Evolutionary conservation across 2,329 filamentous ascomycete genomes (phyloP), one percentile per base, ranked within the genome.

Genomic region (Botrytis pseudocinerea): DNA sequence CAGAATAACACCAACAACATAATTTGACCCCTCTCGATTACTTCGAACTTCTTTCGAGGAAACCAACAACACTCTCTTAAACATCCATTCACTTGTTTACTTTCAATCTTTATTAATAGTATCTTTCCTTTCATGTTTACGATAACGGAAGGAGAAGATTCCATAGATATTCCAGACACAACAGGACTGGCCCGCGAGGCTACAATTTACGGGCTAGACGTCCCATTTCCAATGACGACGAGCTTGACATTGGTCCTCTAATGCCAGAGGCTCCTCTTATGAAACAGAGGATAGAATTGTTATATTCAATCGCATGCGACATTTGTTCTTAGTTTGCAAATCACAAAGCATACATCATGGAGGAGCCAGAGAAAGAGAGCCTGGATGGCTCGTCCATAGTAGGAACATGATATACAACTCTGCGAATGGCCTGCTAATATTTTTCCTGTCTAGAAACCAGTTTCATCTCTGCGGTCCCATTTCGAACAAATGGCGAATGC

Each of bases 381-480:
- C 90, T 90, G 73, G 93, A 95, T 85, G 91, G 87, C 84, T 91
- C 92, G 74, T 94, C 93, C 76, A 90, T 95, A 78, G 91, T 93
- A 82, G 82, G 90, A 82, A 73, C 22, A 46, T n/a, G 9, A 57
- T 35, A 20, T 60, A 22, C 20, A 32, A 28, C 22, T 16, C 70
- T 51, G 57, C 59, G 60, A 54, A 60, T 44, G 35, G 14, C 60
- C n/a, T 73, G 68, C 68, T 72, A 72, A 74, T 76, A 66, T 75
- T 54, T n/a, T 20, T 69, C 6, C 40, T 40, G n/a, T 42, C 5
- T 51, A 94, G 92, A 93, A 91, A 84, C 92, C 93, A 40, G 93
- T 96, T 69, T 96, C 93, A 69, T 95, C 93, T 69, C 85, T 96
- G 74, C 88, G 91, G 75, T 93, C 92, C 76, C 91, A 92, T 78